Evolutionary conservation across 2,329 filamentous ascomycete species (phyloP).

Genomic region (Ascochyta viciae-villosae): DNA sequence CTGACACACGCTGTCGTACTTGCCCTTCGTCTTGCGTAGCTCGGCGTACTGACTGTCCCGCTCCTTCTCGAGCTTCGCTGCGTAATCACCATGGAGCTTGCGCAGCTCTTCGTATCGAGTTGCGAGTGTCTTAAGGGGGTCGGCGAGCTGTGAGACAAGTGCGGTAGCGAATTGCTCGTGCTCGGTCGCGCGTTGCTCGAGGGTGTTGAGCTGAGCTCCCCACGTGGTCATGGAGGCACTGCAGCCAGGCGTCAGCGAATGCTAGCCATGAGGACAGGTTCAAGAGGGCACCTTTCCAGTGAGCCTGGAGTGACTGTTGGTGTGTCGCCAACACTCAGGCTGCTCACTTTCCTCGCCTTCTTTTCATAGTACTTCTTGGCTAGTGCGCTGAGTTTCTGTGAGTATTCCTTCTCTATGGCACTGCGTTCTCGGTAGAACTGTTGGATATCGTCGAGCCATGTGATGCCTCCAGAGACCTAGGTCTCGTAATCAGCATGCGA

Average conservation of each 20-base stretch:
- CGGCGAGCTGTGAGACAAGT: conserved; percentile 80
- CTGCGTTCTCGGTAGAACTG: conserved; percentile 96
- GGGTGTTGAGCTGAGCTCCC: conserved; percentile 89
- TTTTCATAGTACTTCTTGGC: conserved; percentile 98
- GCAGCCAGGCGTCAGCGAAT: conserved; percentile 29
- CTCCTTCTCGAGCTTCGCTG: conserved; percentile 87
- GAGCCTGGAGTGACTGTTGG: conserved; percentile 94
- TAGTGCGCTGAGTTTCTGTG: conserved; percentile 81
- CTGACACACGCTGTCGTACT: conserved; percentile 92
- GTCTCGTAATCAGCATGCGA: conserved; percentile 31
- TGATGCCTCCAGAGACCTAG: conserved; percentile 80
- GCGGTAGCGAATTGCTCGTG: conserved; percentile 86
- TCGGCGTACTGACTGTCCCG: conserved; percentile 84
- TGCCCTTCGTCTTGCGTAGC: conserved; percentile 86
- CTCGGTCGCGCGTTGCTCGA: conserved; percentile 86
- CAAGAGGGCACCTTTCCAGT: conserved; percentile 73
- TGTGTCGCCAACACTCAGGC: conserved; percentile 89
- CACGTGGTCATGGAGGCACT: conserved; percentile 96
- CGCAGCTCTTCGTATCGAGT: conserved; percentile 87
- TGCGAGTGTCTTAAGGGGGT: conserved; percentile 79
- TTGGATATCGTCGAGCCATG: conserved; percentile 96
- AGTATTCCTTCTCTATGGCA: conserved; percentile 95
- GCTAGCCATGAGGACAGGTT: conserved; percentile 1
- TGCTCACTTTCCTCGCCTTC: conserved; percentile 88
- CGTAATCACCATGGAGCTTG: conserved; percentile 89